Evolutionary conservation across 2,329 filamentous ascomycete genomes (phyloP).

Genomic region (Ophiostoma angusticollis): DNA sequence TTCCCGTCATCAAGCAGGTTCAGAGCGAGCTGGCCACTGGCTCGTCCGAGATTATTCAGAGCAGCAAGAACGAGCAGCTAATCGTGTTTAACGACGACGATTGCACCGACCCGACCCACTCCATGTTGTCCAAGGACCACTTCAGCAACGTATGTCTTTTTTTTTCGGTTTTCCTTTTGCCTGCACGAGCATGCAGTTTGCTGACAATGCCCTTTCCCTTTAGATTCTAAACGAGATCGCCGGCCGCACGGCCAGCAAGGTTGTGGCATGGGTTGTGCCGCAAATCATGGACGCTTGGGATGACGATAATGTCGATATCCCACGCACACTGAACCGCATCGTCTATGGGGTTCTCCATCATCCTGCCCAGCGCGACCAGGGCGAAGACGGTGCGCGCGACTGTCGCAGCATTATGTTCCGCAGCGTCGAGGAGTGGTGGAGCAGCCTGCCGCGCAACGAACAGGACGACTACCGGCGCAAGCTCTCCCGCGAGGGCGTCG

Average conservation of each 20-base stretch:
- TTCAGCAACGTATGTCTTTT: constrained; percentile 58
- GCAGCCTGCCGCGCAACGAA: constrained; percentile 45
- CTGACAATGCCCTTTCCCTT: constrained; percentile 6
- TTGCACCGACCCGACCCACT: constrained; percentile 76
- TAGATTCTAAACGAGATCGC: constrained; percentile 70
- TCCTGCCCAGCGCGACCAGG: constrained; percentile 61
- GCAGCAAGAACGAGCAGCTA: constrained; percentile 70
- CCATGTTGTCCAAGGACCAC: constrained; percentile 92
- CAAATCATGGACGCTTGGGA: constrained; percentile 85
- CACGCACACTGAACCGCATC: constrained; percentile 61
- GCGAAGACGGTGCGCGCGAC: constrained; percentile 56
- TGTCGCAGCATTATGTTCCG: constrained; percentile 66
- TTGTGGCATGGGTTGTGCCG: constrained; percentile 76
- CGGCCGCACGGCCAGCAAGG: constrained; percentile 65
- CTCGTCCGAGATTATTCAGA: constrained; percentile 75
- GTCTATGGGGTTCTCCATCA: constrained; percentile 78
- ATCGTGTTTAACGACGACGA: constrained; percentile 73
- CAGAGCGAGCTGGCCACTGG: constrained; percentile 78
- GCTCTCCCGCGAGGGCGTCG: constrained; percentile 66
- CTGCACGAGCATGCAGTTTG: too few species aligned
- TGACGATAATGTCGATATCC: constrained; percentile 55
- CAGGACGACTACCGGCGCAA: constrained; percentile 58
- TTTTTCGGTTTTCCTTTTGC: too few species aligned
- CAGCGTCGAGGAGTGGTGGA: constrained; percentile 78
- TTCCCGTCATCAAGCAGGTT: constrained; percentile 77